phyloP scores from a whole-genome alignment of 129 eudicot genomes.

The Helianthus tuberosus region DNA sequence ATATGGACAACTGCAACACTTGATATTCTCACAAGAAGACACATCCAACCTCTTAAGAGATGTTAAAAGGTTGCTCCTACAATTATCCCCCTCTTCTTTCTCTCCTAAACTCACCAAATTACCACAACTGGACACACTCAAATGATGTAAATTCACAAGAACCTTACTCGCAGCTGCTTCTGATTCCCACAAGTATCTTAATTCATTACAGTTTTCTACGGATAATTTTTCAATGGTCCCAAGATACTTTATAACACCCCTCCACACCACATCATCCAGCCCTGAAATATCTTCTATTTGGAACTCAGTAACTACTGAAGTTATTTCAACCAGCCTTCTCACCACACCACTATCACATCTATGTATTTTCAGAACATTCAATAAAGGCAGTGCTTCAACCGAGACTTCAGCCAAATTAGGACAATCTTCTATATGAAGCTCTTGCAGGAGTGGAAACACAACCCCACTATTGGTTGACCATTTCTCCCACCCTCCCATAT shows the following conservation, averaged over 20 bases:
- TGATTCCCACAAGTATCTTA: slow-evolving; percentile 14
- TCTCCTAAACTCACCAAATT: slow-evolving; percentile 14
- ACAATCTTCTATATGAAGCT: not conserved
- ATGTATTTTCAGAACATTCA: not conserved
- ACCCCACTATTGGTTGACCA: not conserved
- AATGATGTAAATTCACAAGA: not conserved
- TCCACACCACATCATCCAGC: slow-evolving; percentile 1
- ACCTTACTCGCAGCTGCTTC: slow-evolving; percentile 13
- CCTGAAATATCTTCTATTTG: not conserved
- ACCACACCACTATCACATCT: not conserved
- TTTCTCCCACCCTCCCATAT: not conserved
- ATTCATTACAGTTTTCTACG: not conserved
- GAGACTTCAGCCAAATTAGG: not conserved
- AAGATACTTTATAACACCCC: slow-evolving; percentile 5
- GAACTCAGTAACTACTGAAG: not conserved
- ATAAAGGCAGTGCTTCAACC: not conserved
- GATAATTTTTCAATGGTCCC: slow-evolving; percentile 20
- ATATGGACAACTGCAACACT: slow-evolving; percentile 1
- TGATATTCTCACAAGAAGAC: not conserved
- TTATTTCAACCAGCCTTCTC: not conserved
- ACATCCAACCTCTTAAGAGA: not conserved
- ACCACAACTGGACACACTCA: not conserved
- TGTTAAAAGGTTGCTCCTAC: slow-evolving; percentile 3
- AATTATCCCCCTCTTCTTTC: not conserved
- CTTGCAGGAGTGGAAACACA: slow-evolving; percentile 4